Conservation (phyloP, 2,329 filamentous ascomycete genomes). For the Claviceps sorghi region DNA sequence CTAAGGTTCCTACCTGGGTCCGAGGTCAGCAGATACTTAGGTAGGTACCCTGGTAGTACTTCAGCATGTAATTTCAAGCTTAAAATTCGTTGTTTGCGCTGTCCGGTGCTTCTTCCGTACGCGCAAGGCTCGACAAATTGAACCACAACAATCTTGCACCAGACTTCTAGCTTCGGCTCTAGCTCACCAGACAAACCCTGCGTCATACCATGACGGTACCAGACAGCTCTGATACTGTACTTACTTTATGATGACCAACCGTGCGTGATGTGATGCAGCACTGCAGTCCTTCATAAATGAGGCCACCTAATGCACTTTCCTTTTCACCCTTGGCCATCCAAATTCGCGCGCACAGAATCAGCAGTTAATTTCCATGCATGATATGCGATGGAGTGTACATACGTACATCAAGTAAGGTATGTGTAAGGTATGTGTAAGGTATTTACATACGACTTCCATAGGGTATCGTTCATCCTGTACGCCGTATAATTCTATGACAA, state of each 20-base stretch:
- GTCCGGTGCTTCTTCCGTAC: no score
- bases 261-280: not conserved
- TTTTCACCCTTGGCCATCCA: not conserved
- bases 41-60: no score
- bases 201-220: not conserved
- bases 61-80: no score
- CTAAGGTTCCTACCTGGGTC: no score
- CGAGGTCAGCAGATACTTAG: no score
- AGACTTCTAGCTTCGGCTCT: not conserved
- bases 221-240: not conserved
- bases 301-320: not conserved
- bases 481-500: constrained; percentile 1
- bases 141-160: not conserved
- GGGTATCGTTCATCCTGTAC: constrained; percentile 6
- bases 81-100: no score
- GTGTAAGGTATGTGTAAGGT: no score
- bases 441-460: not conserved
- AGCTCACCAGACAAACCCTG: not conserved
- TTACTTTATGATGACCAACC: not conserved
- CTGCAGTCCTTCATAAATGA: not conserved
- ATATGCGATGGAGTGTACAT: not conserved
- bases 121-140: not conserved
- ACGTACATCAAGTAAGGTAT: no score
- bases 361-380: not conserved
- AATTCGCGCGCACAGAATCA: not conserved